A percentile compares a stretch with the other conserved stretches of the same genome.
Conservation (phyloP, 495 filamentous ascomycete genomes). For the Penicillium odoratum region DNA sequence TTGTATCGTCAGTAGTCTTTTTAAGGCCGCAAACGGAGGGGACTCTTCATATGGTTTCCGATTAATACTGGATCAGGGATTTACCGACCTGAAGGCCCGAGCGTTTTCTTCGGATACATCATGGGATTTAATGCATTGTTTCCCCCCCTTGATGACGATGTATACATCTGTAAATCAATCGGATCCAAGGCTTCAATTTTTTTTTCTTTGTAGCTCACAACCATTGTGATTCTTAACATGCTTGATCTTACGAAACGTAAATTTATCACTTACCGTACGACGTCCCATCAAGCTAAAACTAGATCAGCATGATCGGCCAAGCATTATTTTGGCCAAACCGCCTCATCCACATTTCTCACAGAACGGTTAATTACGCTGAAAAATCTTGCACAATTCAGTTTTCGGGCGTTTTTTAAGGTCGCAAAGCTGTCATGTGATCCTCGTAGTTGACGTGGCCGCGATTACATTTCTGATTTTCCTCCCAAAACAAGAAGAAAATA, state of each 20-base stretch:
- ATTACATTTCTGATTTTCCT: neutral
- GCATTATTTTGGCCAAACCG: slow-evolving; percentile 1
- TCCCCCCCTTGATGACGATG: neutral
- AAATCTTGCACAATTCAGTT: neutral
- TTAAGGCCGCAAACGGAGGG: slow-evolving; percentile 21
- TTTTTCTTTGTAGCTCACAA: neutral
- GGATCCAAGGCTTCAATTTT: neutral
- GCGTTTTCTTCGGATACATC: slow-evolving; percentile 4
- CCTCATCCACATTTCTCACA: neutral
- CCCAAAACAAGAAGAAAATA: neutral
- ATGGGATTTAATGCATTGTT: neutral
- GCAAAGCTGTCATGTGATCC: slow-evolving; percentile 5
- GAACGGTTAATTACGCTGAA: neutral
- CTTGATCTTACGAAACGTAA: neutral
- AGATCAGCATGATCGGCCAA: slow-evolving; percentile 8
- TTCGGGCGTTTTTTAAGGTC: neutral
- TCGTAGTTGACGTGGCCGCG: neutral
- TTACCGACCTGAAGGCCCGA: neutral
- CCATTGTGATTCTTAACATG: neutral
- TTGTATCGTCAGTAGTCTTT: slow-evolving; percentile 12
- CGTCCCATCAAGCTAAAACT: slow-evolving; percentile 15
- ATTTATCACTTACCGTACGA: neutral
- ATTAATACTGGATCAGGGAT: slow-evolving; percentile 1
- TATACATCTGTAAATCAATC: neutral
- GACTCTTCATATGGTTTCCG: slow-evolving; percentile 6